These are phyloP conservation scores for Pilaira anomala DNA, from an alignment of 192 early-diverging fungal genomes.

Conservation along the genomic window DNA sequence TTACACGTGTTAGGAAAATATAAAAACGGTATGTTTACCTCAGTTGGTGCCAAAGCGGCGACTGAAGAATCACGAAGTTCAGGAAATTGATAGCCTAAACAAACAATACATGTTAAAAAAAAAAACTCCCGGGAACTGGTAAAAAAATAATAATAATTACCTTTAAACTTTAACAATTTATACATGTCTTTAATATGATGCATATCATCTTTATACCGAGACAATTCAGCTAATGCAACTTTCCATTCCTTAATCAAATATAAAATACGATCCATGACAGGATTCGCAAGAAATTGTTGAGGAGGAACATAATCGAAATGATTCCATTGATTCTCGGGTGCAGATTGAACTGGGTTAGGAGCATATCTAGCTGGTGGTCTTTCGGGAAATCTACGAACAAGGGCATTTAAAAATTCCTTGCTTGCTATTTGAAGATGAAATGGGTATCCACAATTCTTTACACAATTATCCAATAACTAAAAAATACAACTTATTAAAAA, in stretches of 20 bases:
- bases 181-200: conserved; percentile 95
- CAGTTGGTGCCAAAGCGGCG: conserved; percentile 54
- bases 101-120: not conserved
- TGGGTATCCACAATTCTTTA: conserved; percentile 98
- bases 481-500: not conserved
- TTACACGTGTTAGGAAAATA: too few relatives aligned
- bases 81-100: conserved; percentile 73
- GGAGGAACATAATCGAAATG: conserved; percentile 17
- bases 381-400: conserved; percentile 92
- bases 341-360: conserved; percentile 14
- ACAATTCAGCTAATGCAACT: conserved; percentile 74
- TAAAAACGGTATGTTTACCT: conserved; percentile 34
- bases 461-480: conserved; percentile 88
- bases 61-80: conserved; percentile 55
- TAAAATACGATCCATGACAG: conserved; percentile 81
- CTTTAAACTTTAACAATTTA: conserved; percentile 82
- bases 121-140: too few relatives aligned
- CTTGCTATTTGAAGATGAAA: conserved; percentile 94
- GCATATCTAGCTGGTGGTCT: conserved; percentile 52
- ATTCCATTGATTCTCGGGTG: conserved; percentile 36
- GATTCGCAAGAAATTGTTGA: conserved; percentile 42
- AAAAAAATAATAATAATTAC: conserved; percentile 28
- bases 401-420: conserved; percentile 95
- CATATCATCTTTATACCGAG: conserved; percentile 91
- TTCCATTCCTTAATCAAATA: conserved; percentile 96